Evolutionary conservation across 441 rosid genomes (phyloP).

Genomic region (Raphanus hybrid): DNA sequence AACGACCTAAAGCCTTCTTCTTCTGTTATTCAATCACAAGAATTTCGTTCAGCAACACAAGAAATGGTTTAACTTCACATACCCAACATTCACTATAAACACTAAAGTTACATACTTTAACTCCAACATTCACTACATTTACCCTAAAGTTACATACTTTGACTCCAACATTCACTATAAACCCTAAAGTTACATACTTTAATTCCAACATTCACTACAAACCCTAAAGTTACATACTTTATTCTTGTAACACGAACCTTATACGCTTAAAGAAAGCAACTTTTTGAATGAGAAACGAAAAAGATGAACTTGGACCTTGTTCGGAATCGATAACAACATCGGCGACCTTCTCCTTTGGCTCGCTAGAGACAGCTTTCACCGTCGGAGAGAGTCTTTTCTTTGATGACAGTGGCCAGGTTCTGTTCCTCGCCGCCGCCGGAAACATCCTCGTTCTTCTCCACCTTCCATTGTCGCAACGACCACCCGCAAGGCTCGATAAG

Average conservation of each 20-base stretch:
- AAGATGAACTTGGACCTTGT: constrained; percentile 43
- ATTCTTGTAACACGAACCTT: too few species aligned
- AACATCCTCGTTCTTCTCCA: constrained; percentile 45
- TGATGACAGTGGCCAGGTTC: constrained; percentile 36
- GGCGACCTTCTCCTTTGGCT: constrained; percentile 47
- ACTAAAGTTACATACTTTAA: background rate
- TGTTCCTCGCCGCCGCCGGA: constrained; percentile 49
- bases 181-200: background rate
- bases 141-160: background rate
- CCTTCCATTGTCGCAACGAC: constrained; percentile 30
- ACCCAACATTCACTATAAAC: background rate
- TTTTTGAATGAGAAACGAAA: background rate
- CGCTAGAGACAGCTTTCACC: constrained; percentile 56
- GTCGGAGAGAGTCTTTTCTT: constrained; percentile 31
- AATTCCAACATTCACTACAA: too few species aligned
- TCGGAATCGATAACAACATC: constrained; percentile 46
- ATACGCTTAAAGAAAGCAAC: background rate
- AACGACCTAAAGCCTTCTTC: constrained; percentile 48
- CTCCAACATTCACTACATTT: background rate
- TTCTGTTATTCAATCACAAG: constrained; percentile 40
- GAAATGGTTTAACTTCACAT: background rate
- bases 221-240: too few species aligned
- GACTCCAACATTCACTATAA: background rate
- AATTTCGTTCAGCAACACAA: background rate
- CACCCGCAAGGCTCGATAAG: constrained; percentile 46